phyloP scores from a whole-genome alignment of 208 protist species.

The Endotrypanum monterogeii region DNA sequence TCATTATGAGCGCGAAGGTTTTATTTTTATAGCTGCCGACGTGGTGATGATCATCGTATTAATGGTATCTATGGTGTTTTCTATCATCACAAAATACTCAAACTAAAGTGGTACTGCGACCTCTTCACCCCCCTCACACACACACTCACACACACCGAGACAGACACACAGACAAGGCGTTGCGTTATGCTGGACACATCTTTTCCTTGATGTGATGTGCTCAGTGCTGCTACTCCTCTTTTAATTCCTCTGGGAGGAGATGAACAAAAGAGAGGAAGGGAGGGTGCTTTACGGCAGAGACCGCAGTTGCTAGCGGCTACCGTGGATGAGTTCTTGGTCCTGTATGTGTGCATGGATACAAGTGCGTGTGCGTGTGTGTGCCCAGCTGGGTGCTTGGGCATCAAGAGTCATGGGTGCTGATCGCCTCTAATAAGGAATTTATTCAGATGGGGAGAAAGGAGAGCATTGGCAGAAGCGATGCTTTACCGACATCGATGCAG shows the following conservation, averaged over 20 bases:
- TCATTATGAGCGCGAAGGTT: conserved; percentile 63
- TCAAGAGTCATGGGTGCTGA: no score
- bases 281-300: neutral
- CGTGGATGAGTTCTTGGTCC: neutral
- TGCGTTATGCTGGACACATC: neutral
- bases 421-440: neutral
- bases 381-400: neutral
- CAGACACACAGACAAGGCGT: no score
- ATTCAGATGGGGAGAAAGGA: neutral
- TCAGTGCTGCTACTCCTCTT: neutral
- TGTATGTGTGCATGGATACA: neutral
- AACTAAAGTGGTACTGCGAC: conserved; percentile 8
- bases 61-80: conserved; percentile 71
- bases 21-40: conserved; percentile 58
- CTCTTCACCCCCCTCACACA: neutral
- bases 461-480: neutral
- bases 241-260: no score
- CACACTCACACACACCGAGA: neutral
- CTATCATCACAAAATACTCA: conserved; percentile 56
- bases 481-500: neutral
- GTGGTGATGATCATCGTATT: conserved; percentile 58
- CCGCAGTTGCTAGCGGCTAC: neutral
- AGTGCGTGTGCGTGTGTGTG: neutral
- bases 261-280: no score
- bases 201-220: neutral